Evolutionary conservation across 208 protist species (phyloP).

Genomic region (Entamoeba invadens): DNA sequence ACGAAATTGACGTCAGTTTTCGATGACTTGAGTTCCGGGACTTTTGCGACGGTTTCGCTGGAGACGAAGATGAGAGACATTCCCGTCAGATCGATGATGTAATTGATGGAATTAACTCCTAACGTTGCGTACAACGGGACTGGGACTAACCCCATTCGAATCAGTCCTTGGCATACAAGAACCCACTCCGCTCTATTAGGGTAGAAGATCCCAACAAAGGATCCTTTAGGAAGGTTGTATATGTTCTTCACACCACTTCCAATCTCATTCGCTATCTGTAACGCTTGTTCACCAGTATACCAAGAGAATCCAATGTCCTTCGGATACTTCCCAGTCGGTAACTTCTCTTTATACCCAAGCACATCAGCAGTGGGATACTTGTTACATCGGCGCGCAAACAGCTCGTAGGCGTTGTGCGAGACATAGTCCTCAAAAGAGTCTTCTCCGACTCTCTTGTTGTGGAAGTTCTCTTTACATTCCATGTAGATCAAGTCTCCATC

Average conservation of each 20-base stretch:
- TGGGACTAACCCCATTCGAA: not conserved
- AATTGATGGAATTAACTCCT: not conserved
- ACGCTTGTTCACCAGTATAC: not conserved
- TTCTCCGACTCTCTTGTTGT: not conserved
- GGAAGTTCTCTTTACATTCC: not conserved
- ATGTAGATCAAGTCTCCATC: not conserved
- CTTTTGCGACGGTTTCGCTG: not conserved
- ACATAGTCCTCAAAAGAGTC: not conserved
- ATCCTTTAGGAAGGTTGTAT: not conserved
- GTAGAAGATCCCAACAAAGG: not conserved
- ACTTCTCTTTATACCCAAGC: not conserved
- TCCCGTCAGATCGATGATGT: not conserved
- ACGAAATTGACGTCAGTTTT: not conserved
- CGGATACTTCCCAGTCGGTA: not conserved
- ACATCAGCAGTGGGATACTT: not conserved
- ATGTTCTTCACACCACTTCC: not conserved
- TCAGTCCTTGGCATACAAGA: not conserved
- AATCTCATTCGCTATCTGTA: not conserved
- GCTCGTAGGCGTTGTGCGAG: not conserved
- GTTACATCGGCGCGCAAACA: not conserved
- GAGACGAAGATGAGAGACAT: not conserved
- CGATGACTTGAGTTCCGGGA: not conserved
- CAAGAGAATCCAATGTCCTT: not conserved
- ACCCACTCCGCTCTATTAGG: not conserved
- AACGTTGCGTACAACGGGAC: not conserved